Evolutionary conservation across 495 filamentous ascomycete species (phyloP).

Genomic region (Lindgomyces ingoldianus): DNA sequence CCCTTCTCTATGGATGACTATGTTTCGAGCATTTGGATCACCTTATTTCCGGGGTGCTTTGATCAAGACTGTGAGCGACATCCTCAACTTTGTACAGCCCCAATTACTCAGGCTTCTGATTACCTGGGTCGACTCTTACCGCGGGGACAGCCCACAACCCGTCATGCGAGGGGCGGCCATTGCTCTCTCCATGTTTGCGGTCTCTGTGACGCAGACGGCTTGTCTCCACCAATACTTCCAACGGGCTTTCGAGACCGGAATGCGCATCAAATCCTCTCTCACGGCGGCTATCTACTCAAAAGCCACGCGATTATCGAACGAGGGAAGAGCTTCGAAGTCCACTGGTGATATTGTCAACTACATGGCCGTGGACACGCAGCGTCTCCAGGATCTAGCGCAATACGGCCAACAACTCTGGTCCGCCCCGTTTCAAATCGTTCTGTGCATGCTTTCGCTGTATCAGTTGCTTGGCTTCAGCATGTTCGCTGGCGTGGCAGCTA

Average conservation of each 20-base stretch:
- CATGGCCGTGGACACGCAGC: slow-evolving; percentile 96
- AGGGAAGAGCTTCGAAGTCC: slow-evolving; percentile 85
- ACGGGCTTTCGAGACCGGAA: slow-evolving; percentile 88
- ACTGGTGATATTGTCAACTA: slow-evolving; percentile 99
- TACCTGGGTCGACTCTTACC: slow-evolving; percentile 80
- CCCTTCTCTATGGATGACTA: slow-evolving; percentile 88
- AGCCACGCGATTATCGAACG: slow-evolving; percentile 84
- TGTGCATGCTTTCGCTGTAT: slow-evolving; percentile 95
- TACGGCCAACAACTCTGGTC: slow-evolving; percentile 95
- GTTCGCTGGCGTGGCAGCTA: slow-evolving; percentile 93
- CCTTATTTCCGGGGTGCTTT: slow-evolving; percentile 77
- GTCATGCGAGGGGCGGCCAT: slow-evolving; percentile 83
- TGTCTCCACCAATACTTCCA: slow-evolving; percentile 95
- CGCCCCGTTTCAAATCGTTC: slow-evolving; percentile 90
- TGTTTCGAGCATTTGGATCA: slow-evolving; percentile 80
- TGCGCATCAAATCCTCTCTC: slow-evolving; percentile 89
- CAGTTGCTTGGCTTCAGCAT: slow-evolving; percentile 90
- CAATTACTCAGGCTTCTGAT: slow-evolving; percentile 87
- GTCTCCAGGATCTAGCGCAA: slow-evolving; percentile 91
- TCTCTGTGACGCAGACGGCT: slow-evolving; percentile 80
- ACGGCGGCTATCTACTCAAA: slow-evolving; percentile 93
- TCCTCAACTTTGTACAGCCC: slow-evolving; percentile 84
- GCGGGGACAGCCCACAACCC: slow-evolving; percentile 63
- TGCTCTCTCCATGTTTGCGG: slow-evolving; percentile 86
- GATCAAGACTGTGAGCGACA: slow-evolving; percentile 84